A percentile compares a stretch with the other conserved stretches of the same genome.
phyloP scores from a whole-genome alignment of 768 basidiomycete genomes.

The Postia placenta region DNA sequence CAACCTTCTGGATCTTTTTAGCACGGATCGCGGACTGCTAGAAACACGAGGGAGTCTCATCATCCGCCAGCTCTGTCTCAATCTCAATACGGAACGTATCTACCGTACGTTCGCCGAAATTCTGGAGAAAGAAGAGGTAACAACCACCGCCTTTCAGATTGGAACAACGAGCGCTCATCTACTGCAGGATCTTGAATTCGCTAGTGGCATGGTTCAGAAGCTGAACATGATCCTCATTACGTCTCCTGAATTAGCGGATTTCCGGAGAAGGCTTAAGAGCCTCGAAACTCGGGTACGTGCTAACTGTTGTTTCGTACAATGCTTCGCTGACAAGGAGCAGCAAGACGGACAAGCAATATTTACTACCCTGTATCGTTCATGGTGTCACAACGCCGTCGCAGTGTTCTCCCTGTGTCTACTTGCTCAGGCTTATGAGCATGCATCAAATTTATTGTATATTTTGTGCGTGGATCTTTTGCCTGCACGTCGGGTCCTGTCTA shows the following conservation, averaged over 20 bases:
- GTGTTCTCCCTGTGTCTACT: slow-evolving; percentile 94
- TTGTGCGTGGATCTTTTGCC: slow-evolving; percentile 51
- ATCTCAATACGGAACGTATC: slow-evolving; percentile 92
- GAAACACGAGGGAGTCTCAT: slow-evolving; percentile 94
- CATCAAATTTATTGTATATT: slow-evolving; percentile 90
- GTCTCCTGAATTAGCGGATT: slow-evolving; percentile 92
- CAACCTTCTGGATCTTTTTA: slow-evolving; percentile 90
- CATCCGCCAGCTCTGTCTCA: slow-evolving; percentile 89
- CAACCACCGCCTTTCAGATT: slow-evolving; percentile 11
- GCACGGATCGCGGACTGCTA: slow-evolving; percentile 84
- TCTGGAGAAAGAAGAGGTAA: slow-evolving; percentile 93
- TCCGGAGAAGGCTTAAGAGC: slow-evolving; percentile 87
- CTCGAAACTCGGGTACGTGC: slow-evolving; percentile 79
- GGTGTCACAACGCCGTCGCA: slow-evolving; percentile 98
- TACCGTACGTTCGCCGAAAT: slow-evolving; percentile 96
- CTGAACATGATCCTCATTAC: slow-evolving; percentile 95
- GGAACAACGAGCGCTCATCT: not conserved
- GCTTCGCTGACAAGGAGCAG: slow-evolving; percentile 26
- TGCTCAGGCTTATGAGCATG: slow-evolving; percentile 98
- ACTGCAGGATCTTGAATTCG: slow-evolving; percentile 89
- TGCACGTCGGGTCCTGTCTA: not conserved
- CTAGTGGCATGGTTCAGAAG: slow-evolving; percentile 96
- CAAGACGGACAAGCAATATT: slow-evolving; percentile 97
- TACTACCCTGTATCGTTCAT: slow-evolving; percentile 89
- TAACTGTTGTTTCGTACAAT: not conserved